Conservation (phyloP, 1,284 basidiomycete genomes). For the Ganoderma boninense region DNA sequence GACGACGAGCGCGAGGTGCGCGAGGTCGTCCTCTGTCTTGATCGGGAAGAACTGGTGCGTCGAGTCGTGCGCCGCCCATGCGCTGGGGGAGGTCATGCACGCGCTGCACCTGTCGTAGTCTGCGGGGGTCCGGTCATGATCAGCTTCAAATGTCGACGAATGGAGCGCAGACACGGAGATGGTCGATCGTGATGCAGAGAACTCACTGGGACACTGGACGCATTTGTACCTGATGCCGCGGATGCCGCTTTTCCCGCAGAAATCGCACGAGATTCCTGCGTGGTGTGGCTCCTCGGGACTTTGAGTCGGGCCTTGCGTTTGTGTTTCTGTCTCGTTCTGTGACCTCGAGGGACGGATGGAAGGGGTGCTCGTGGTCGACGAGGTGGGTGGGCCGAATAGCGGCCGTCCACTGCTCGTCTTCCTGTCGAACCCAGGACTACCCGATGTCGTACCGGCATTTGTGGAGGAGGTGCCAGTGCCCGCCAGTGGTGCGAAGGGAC, state of each 20-base stretch:
- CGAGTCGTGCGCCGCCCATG: constrained; percentile 26
- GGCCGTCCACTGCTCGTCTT: too few species aligned
- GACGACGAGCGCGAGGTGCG: constrained; percentile 15
- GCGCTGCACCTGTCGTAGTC: constrained; percentile 71
- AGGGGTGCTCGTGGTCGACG: not conserved
- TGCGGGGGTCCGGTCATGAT: not conserved
- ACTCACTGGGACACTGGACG: constrained; percentile 69
- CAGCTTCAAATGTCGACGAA: too few species aligned
- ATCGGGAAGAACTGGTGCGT: constrained; percentile 74
- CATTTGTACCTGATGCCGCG: constrained; percentile 76
- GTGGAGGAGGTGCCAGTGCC: not conserved
- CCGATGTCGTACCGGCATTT: too few species aligned
- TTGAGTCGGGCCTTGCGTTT: too few species aligned
- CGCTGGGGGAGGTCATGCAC: constrained; percentile 51
- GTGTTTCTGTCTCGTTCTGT: too few species aligned
- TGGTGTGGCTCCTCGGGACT: constrained; percentile 35
- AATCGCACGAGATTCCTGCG: constrained; percentile 61
- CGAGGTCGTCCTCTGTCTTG: constrained; percentile 52
- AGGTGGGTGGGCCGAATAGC: too few species aligned
- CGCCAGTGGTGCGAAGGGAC: too few species aligned
- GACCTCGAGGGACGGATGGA: too few species aligned
- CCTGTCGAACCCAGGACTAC: too few species aligned
- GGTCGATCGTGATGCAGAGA: too few species aligned
- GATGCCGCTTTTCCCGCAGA: constrained; percentile 56
- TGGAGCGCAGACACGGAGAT: too few species aligned